These are phyloP conservation scores for Aethionema arabicum DNA, from an alignment of 345 rosid genomes.

Conservation along the genomic window DNA sequence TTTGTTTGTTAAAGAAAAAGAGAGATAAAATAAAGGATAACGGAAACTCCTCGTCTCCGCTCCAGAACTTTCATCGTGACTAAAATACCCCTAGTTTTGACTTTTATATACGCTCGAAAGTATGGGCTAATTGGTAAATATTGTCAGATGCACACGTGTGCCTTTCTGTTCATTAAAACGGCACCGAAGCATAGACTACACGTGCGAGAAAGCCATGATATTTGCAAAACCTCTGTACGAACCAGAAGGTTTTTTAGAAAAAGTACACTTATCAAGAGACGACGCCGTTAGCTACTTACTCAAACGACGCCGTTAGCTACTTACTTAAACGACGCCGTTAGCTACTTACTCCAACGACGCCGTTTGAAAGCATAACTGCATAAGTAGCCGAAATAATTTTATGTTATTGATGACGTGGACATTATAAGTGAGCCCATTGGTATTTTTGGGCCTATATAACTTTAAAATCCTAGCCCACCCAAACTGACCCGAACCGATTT, in stretches of 20 bases:
- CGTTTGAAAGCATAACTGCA: too few relatives aligned
- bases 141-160: slow-evolving; percentile 6
- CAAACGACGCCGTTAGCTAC: too few relatives aligned
- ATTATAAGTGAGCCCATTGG: too few relatives aligned
- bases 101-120: slow-evolving; percentile 8
- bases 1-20: slow-evolving; percentile 32
- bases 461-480: neutral
- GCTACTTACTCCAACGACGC: too few relatives aligned
- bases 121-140: neutral
- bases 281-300: too few relatives aligned
- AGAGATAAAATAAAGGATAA: slow-evolving; percentile 48
- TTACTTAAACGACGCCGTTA: too few relatives aligned
- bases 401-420: too few relatives aligned
- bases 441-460: too few relatives aligned
- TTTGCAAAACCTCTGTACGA: too few relatives aligned
- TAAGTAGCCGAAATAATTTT: too few relatives aligned
- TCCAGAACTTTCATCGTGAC: slow-evolving; percentile 32
- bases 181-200: slow-evolving; percentile 21
- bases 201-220: slow-evolving; percentile 16
- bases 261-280: too few relatives aligned
- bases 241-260: too few relatives aligned
- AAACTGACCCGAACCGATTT: slow-evolving; percentile 17
- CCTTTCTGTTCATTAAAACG: slow-evolving; percentile 2
- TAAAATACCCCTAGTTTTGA: slow-evolving; percentile 25
- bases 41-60: slow-evolving; percentile 73